Evolutionary conservation across 2,329 filamentous ascomycete genomes (phyloP), one percentile per base, ranked within the genome.

Genomic region (Fusarium sp.): DNA sequence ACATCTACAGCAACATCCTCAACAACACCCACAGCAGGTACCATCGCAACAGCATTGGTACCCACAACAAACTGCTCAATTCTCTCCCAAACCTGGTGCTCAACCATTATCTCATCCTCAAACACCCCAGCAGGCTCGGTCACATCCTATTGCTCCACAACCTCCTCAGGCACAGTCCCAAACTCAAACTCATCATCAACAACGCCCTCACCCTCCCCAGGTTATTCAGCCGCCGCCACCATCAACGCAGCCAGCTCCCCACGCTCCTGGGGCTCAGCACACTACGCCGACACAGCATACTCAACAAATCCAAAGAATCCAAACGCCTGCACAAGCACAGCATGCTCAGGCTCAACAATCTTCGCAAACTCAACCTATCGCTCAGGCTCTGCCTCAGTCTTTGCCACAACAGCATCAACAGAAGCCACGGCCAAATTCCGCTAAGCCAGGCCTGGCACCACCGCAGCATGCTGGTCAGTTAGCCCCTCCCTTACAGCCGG

Each of bases 381-480:
- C 74, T 55, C 67, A 73, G 9, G 60, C 63, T 47, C 71, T 72
- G 33, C 68, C 74, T 47, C 67, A 76, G 57, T 65, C 72, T 38
- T 66, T 69, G 35, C 72, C 74, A 31, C 72, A 75, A 17, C 72
- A 69, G 57, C 75, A 76, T 36, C 73, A 75, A 20, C 73, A 62
- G 55, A 77, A 78, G 54, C 69, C 75, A 22, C 77, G 80, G 13
- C 71, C 76, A 18, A 49, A 75, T 26, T 45, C 77, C 26, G 69
- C 71, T 42, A 82, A 82, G 26, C 78, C 79, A 39, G 78, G 80
- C 9, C 75, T 82, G 47, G 79, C 79, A 26, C 80, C 80, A 26
- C 81, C 83, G 49, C 84, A 84, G 59, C 71, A 78, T 56, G 70
- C 80, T 36, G 80, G 80, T 5, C 83, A 85, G 39, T 70, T 81